A percentile compares a stretch with the other conserved stretches of the same genome.
Conservation (phyloP, 495 filamentous ascomycete species). For the Penicillium cinerascens region DNA sequence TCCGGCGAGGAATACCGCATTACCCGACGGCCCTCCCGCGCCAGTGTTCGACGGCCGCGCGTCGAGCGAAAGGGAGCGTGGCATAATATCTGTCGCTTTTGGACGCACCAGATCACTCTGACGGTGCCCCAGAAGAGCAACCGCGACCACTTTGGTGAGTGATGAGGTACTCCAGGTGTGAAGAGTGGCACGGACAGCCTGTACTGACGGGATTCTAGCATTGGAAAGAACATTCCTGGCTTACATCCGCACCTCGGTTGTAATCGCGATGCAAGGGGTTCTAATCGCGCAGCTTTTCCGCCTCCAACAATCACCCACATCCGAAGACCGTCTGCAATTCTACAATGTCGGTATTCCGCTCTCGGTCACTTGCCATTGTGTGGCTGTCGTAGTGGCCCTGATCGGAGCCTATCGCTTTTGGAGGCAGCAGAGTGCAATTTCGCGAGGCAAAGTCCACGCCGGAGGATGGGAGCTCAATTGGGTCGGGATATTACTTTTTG, state of each 20-base stretch:
- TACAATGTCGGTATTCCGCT: slow-evolving; percentile 64
- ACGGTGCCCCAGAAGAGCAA: slow-evolving; percentile 43
- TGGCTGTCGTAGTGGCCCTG: slow-evolving; percentile 53
- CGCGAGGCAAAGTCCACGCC: slow-evolving; percentile 58
- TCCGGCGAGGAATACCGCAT: slow-evolving; percentile 37
- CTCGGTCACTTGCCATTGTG: slow-evolving; percentile 52
- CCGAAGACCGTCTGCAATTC: slow-evolving; percentile 48
- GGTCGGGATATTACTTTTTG: slow-evolving; percentile 46
- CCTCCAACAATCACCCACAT: slow-evolving; percentile 51
- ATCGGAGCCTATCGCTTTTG: slow-evolving; percentile 65
- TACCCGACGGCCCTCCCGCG: slow-evolving; percentile 20
- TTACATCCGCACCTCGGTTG: slow-evolving; percentile 70
- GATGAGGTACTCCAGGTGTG: neutral
- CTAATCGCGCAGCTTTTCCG: slow-evolving; percentile 67
- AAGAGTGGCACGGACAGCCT: neutral
- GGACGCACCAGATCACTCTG: slow-evolving; percentile 40
- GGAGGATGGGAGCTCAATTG: slow-evolving; percentile 67
- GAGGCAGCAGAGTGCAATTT: slow-evolving; percentile 65
- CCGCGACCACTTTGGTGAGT: slow-evolving; percentile 45
- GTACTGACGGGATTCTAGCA: slow-evolving; percentile 42
- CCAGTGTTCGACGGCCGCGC: slow-evolving; percentile 11
- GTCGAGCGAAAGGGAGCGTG: slow-evolving; percentile 23
- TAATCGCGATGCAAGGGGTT: slow-evolving; percentile 64
- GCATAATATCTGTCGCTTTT: slow-evolving; percentile 30
- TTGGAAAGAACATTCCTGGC: slow-evolving; percentile 76